Evolutionary conservation across 805 yeast species (phyloP), one percentile per base, ranked within the genome.

Genomic region (Millerago galiae): DNA sequence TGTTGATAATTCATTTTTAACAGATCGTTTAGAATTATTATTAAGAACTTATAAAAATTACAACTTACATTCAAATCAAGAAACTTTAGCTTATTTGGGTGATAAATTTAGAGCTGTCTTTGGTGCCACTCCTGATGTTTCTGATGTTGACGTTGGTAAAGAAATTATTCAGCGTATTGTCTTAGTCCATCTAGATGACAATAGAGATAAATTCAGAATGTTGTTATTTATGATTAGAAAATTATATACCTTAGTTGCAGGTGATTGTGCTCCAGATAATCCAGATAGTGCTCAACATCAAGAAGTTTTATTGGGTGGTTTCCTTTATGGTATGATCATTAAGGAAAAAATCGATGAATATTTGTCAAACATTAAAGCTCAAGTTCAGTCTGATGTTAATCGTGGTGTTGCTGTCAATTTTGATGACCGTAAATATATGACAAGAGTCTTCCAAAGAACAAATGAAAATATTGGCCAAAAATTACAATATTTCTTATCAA

Each of bases 241-340:
- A 67, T 74, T 93, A 47, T 93, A 93, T 63, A 75, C 98, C 0
- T 74, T 93, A 50, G 98, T 91, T 35, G 96, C 96, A 30, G 97
- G 97, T 47, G 96, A 91, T 61, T 91, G 97, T 65, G 71, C 90
- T 41, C 91, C 96, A 14, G 99, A 93, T 65, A 93, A 93, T 67
- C 99, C 99, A 61, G 99, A 93, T 81, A 95, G 98, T 38, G 87
- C 96, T 9, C 99, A 93, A 72, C 97, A 93, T 72, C 99, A 93
- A 68, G 99, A 93, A 68, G 86, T 93, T 27, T 68, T 93, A 49
- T 74, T 93, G 44, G 98, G 98, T 50, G 99, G 99, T 13, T 87
- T 93, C 75, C 71, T 93, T 42, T 93, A 88, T 55, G 97, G 97
- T 53, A 90, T 90, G 95, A 91, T 93, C 52, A 65, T 93, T 57